phyloP scores from a whole-genome alignment of 305 asterid genomes.

The Fraxinus dipetala region DNA sequence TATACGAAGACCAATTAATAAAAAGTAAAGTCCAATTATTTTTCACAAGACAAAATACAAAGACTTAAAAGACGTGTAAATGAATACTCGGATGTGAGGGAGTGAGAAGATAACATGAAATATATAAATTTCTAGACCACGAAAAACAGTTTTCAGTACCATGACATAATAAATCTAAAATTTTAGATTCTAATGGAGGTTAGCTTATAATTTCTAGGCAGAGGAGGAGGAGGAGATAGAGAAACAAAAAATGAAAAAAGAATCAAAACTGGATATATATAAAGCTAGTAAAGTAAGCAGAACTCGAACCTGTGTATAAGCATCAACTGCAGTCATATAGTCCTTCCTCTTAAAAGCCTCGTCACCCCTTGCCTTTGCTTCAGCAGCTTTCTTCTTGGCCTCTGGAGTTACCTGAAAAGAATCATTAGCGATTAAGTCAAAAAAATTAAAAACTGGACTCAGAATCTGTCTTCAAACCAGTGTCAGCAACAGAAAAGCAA shows the following conservation, averaged over 20 bases:
- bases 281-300: background rate
- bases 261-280: background rate
- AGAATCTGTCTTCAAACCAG: background rate
- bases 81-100: background rate
- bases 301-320: conserved; percentile 77
- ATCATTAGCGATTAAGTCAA: background rate
- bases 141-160: background rate
- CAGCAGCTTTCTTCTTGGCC: conserved; percentile 73
- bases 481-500: background rate
- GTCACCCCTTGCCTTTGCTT: conserved; percentile 81
- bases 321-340: conserved; percentile 62
- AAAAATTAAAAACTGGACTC: background rate
- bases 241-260: background rate
- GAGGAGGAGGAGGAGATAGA: too few relatives aligned
- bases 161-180: background rate
- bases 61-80: background rate
- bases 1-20: background rate
- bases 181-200: background rate
- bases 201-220: background rate
- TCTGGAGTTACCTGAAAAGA: conserved; percentile 66
- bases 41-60: background rate
- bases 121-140: background rate
- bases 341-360: conserved; percentile 76
- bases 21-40: background rate
- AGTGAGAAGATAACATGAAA: background rate